Evolutionary conservation across 139 green algal species (phyloP), one percentile per base, ranked within the genome.

Genomic region (Tetradesmus obliquus): DNA sequence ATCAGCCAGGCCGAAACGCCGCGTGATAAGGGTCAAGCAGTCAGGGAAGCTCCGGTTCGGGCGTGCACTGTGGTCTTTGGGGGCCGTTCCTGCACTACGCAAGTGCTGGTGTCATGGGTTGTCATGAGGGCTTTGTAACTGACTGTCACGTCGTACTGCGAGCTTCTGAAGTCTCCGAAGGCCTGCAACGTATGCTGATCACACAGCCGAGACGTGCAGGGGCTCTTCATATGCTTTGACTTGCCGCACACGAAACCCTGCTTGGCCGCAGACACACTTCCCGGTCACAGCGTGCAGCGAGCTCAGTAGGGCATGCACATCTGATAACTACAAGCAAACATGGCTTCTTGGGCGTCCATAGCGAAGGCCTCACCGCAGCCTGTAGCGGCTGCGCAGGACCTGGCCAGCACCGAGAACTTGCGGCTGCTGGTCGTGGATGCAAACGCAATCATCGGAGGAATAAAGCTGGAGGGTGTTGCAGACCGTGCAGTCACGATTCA

Each of bases 361-460:
- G 90, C 83, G n/a, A 92, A 92, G 62, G 58, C 83, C 4, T 22
- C 51, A n/a, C 51, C 71, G 81, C 53, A 66, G 66, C 82, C 90
- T 17, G n/a, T 22, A 2, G 90, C 53, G 71, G 17, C 90, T 66
- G 69, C 54, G 24, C n/a, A 54, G n/a, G 90, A 87, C 53, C 19
- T 60, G 17, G 55, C 55, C 54, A 84, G 80, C 60, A 74, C 19
- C 5, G 89, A 88, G 45, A 71, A 71, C 74, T 22, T 90, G 20
- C 57, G 57, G 24, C 22, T 92, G 22, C 66, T 92, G 24, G 95
- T 99, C 15, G 90, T 99, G 1, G 97, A 99, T 81, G 95, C 97
- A 51, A 99, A 99, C 88, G 97, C 97, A 20, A 96, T 99, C 66
- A 98, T 99, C 87, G 94, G 86, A 54, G 96, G 97, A 4, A 15